These are phyloP conservation scores for Herpotrichia juniperi DNA, from an alignment of 2,329 filamentous ascomycete species.

Conservation along the genomic window DNA sequence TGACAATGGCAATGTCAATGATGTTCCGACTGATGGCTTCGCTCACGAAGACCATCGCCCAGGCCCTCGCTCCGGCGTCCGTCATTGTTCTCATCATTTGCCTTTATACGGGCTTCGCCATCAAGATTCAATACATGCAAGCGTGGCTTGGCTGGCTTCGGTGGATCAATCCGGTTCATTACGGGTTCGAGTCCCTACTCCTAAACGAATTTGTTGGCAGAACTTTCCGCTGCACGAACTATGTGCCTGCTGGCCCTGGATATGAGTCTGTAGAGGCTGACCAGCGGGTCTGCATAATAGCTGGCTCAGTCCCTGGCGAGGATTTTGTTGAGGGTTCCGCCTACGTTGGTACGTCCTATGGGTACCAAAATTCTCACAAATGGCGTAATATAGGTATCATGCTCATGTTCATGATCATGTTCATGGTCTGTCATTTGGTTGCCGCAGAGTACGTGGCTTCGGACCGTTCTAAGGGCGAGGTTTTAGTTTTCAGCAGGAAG, in stretches of 20 bases:
- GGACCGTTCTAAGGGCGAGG: slow-evolving; percentile 59
- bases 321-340: slow-evolving; percentile 46
- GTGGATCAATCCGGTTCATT: slow-evolving; percentile 79
- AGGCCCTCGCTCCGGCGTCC: slow-evolving; percentile 62
- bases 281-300: slow-evolving; percentile 47
- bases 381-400: slow-evolving; percentile 57
- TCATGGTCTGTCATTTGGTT: slow-evolving; percentile 50
- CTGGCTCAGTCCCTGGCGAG: slow-evolving; percentile 49
- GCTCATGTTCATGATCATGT: slow-evolving; percentile 51
- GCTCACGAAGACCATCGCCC: slow-evolving; percentile 69
- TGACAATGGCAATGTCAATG: slow-evolving; percentile 82
- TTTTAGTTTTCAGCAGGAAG: slow-evolving; percentile 55
- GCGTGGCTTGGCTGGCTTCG: slow-evolving; percentile 84
- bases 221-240: slow-evolving; percentile 58
- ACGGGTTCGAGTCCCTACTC: slow-evolving; percentile 81
- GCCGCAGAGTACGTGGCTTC: slow-evolving; percentile 56
- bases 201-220: slow-evolving; percentile 79
- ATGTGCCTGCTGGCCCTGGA: slow-evolving; percentile 49
- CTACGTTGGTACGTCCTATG: slow-evolving; percentile 42
- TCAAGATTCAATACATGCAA: slow-evolving; percentile 68
- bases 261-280: slow-evolving; percentile 45
- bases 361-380: slow-evolving; percentile 46
- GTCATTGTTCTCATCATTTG: slow-evolving; percentile 69
- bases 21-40: slow-evolving; percentile 84
- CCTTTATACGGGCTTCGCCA: slow-evolving; percentile 71